phyloP scores from a whole-genome alignment of 2,329 filamentous ascomycete species.

The Tolypocladium endophyticum region DNA sequence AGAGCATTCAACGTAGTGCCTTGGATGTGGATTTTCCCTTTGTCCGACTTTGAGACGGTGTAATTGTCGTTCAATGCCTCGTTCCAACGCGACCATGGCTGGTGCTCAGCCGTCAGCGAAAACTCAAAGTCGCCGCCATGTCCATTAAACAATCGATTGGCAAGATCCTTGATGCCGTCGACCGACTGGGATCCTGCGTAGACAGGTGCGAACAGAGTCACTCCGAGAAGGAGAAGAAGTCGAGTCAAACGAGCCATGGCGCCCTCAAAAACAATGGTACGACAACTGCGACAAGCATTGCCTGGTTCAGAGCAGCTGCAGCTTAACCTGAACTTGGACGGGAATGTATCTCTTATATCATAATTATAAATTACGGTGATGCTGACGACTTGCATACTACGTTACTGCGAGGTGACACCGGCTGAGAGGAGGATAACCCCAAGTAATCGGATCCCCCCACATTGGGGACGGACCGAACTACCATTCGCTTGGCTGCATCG shows the following conservation, averaged over 20 bases:
- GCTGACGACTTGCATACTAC: background rate
- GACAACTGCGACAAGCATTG: background rate
- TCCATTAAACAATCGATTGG: conserved; percentile 7
- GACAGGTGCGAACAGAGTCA: background rate
- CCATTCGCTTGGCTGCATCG: background rate
- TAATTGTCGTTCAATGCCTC: conserved; percentile 10
- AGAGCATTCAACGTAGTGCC: conserved; percentile 10
- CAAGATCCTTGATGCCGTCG: conserved; percentile 7
- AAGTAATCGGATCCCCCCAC: background rate
- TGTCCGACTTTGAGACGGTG: conserved; percentile 3
- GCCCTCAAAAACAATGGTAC: background rate
- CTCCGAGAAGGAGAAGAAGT: background rate
- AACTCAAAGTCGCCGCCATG: conserved; percentile 7
- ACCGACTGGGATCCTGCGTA: background rate
- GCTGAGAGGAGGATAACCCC: background rate
- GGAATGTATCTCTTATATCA: background rate
- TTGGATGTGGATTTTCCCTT: conserved; percentile 8
- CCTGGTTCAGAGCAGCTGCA: background rate
- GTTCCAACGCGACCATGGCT: conserved; percentile 11
- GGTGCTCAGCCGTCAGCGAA: conserved; percentile 3
- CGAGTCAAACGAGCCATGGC: background rate
- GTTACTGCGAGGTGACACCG: background rate
- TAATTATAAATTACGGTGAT: background rate
- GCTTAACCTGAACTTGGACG: background rate
- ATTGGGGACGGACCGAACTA: background rate